phyloP scores from a whole-genome alignment of 805 yeast species.

The Lachancea quebecensis region DNA sequence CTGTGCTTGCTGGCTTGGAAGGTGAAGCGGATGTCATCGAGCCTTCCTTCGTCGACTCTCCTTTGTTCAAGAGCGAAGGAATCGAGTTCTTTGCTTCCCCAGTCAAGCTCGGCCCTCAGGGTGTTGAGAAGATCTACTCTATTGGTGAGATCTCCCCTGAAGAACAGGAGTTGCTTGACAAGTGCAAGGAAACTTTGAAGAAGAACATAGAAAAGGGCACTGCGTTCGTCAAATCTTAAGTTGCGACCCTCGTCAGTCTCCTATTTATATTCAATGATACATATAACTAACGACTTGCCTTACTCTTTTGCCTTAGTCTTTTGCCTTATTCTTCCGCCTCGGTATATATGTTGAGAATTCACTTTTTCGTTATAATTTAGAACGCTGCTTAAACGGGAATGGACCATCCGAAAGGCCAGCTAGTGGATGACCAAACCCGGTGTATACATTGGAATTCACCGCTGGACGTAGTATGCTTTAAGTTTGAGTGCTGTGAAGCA shows the following conservation, averaged over 20 bases:
- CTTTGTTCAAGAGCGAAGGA: constrained; percentile 79
- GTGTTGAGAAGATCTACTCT: constrained; percentile 75
- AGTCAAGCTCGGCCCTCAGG: constrained; percentile 88
- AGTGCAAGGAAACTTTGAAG: constrained; percentile 83
- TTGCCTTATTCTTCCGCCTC: neutral
- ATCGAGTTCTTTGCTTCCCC: constrained; percentile 94
- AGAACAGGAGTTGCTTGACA: constrained; percentile 78
- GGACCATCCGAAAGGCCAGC: constrained; percentile 14
- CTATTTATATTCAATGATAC: neutral
- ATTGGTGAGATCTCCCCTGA: constrained; percentile 65
- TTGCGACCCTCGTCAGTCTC: neutral
- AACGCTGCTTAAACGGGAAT: neutral
- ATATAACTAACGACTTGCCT: neutral
- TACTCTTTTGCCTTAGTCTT: no score
- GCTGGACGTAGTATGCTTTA: constrained; percentile 28
- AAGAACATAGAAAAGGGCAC: constrained; percentile 92
- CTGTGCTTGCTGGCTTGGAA: constrained; percentile 56
- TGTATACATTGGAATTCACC: constrained; percentile 31
- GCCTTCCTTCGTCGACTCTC: constrained; percentile 71
- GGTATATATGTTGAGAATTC: neutral
- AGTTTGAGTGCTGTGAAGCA: constrained; percentile 27
- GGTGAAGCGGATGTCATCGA: constrained; percentile 61
- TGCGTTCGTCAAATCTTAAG: constrained; percentile 50
- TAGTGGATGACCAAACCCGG: constrained; percentile 24
- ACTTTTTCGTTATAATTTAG: no score